Evolutionary conservation across 805 yeast genomes (phyloP).

Genomic region (Candida montana): DNA sequence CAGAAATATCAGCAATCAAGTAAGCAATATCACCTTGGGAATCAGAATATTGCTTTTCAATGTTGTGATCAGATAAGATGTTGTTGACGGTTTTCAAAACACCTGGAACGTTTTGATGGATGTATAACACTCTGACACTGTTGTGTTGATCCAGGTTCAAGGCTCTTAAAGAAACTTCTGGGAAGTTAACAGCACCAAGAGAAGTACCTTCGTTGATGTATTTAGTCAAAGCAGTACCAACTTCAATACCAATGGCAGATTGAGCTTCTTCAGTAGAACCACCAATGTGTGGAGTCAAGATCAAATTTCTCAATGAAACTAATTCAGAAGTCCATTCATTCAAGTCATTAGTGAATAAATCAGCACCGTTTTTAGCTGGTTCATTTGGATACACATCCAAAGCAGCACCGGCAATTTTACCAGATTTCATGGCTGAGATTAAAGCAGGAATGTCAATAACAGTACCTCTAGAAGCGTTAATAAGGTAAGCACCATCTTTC

Average conservation of each 20-base stretch:
- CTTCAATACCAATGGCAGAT: constrained; percentile 95
- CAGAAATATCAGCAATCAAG: constrained; percentile 94
- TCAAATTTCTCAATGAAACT: constrained; percentile 76
- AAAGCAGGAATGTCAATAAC: constrained; percentile 95
- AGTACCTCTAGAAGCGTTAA: constrained; percentile 97
- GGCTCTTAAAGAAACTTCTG: constrained; percentile 90
- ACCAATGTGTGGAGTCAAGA: constrained; percentile 96
- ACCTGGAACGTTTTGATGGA: constrained; percentile 98
- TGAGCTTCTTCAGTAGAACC: constrained; percentile 99
- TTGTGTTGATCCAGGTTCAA: constrained; percentile 81
- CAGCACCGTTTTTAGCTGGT: constrained; percentile 94
- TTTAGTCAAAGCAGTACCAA: constrained; percentile 75
- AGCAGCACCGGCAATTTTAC: constrained; percentile 96
- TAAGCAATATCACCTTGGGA: constrained; percentile 95
- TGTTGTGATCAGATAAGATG: constrained; percentile 89
- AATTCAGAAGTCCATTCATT: constrained; percentile 84
- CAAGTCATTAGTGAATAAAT: constrained; percentile 62
- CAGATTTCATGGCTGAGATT: constrained; percentile 84
- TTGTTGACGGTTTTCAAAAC: constrained; percentile 96
- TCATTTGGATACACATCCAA: constrained; percentile 94
- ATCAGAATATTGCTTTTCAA: constrained; percentile 97
- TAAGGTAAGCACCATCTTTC: constrained; percentile 92
- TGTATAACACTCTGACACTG: constrained; percentile 88
- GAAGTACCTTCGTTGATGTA: constrained; percentile 96
- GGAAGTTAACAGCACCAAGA: constrained; percentile 96